These are phyloP conservation scores for Aspergillus ostianus DNA, from an alignment of 495 filamentous ascomycete genomes.

Conservation along the genomic window DNA sequence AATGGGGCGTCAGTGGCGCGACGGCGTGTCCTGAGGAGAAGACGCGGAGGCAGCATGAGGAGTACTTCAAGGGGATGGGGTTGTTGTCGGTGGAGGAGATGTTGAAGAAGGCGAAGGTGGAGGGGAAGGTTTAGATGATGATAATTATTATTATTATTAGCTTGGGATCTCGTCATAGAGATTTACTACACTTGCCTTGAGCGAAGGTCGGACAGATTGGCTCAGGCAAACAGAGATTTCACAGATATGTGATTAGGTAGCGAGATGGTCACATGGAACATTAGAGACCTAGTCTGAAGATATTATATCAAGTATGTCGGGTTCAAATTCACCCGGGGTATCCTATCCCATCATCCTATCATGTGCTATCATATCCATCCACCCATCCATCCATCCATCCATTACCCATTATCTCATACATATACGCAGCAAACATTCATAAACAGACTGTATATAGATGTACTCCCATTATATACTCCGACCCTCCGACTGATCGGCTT, in stretches of 20 bases:
- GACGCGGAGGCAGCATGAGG: constrained; percentile 8
- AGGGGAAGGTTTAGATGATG: neutral
- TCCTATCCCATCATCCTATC: too few species aligned
- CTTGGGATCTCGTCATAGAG: too few species aligned
- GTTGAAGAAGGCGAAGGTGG: constrained; percentile 2
- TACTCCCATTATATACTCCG: neutral
- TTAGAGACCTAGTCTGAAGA: too few species aligned
- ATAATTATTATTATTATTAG: too few species aligned
- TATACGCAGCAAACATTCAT: neutral
- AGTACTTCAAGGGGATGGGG: constrained; percentile 8
- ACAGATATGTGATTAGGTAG: too few species aligned
- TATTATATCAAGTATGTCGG: neutral
- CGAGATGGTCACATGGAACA: too few species aligned
- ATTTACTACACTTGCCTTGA: too few species aligned
- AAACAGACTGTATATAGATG: neutral
- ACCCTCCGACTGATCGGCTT: neutral
- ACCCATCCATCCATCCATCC: too few species aligned
- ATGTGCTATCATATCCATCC: neutral
- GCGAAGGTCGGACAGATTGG: too few species aligned
- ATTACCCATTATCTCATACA: neutral
- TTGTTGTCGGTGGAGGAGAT: constrained; percentile 10
- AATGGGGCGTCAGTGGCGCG: constrained; percentile 9
- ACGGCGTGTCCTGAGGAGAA: constrained; percentile 11
- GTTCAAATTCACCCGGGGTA: neutral
- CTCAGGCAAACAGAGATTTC: too few species aligned